Conservation (phyloP, 2,329 filamentous ascomycete species). For the Grosmannia penicillata region DNA sequence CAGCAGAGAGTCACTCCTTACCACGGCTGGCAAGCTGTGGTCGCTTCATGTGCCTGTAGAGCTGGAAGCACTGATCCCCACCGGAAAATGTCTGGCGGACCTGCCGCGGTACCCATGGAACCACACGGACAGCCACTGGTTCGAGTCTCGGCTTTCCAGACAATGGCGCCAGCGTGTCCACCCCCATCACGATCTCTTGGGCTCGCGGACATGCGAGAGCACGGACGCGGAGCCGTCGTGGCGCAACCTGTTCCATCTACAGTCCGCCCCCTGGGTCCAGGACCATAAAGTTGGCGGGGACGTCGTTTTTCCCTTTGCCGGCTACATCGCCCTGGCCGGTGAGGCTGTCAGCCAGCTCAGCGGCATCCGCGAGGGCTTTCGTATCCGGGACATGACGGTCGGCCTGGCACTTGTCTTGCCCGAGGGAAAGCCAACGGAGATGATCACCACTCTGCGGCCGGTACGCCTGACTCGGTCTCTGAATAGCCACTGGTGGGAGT, state of each 20-base stretch:
- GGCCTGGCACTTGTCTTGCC: constrained; percentile 17
- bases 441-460: constrained; percentile 17
- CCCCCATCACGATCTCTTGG: constrained; percentile 9
- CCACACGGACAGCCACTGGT: constrained; percentile 8
- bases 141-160: constrained; percentile 3
- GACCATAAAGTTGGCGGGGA: constrained; percentile 14
- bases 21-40: neutral
- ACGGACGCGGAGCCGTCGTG: constrained; percentile 5
- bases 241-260: constrained; percentile 8
- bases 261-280: constrained; percentile 11
- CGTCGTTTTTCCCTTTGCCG: constrained; percentile 10
- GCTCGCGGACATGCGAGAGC: constrained; percentile 6
- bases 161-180: constrained; percentile 1
- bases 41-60: neutral
- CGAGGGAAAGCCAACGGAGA: constrained; percentile 15
- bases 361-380: constrained; percentile 14
- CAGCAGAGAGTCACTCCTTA: neutral
- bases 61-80: neutral
- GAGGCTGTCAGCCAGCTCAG: constrained; percentile 8
- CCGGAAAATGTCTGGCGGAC: constrained; percentile 1
- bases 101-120: constrained; percentile 11
- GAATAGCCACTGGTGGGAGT: constrained; percentile 18
- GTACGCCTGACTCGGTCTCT: constrained; percentile 12
- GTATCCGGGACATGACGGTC: constrained; percentile 17
- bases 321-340: constrained; percentile 9